A percentile compares a stretch with the other conserved stretches of the same genome.
phyloP scores from a whole-genome alignment of 495 filamentous ascomycete genomes.

The Penicillium flavigenum region DNA sequence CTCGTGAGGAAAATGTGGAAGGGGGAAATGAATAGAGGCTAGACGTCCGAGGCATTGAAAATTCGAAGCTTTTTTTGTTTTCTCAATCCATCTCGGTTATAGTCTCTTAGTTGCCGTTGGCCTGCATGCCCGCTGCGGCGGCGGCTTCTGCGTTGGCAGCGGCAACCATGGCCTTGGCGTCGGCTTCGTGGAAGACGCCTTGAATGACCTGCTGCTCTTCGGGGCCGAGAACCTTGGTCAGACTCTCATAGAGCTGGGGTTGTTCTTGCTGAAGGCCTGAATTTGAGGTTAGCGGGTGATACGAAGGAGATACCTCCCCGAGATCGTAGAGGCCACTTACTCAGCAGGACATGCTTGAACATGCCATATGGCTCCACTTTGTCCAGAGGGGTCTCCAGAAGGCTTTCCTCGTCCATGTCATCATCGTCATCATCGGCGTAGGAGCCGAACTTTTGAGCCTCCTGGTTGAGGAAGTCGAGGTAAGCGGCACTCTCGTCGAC shows the following conservation, averaged over 20 bases:
- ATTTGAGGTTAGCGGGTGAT: slow-evolving; percentile 19
- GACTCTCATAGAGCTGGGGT: slow-evolving; percentile 77
- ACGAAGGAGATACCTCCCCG: neutral
- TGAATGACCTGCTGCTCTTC: slow-evolving; percentile 83
- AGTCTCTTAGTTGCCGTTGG: slow-evolving; percentile 41
- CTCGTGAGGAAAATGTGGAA: slow-evolving; percentile 31
- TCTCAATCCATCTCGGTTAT: slow-evolving; percentile 8
- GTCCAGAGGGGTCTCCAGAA: slow-evolving; percentile 92
- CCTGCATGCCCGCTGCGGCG: slow-evolving; percentile 36
- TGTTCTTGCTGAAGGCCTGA: slow-evolving; percentile 86
- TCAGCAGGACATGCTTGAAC: slow-evolving; percentile 76
- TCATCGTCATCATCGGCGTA: slow-evolving; percentile 77
- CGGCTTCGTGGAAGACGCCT: slow-evolving; percentile 76
- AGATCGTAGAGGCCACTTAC: slow-evolving; percentile 55
- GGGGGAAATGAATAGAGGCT: slow-evolving; percentile 7
- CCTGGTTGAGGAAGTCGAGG: slow-evolving; percentile 91
- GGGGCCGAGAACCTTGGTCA: slow-evolving; percentile 73
- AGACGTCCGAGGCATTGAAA: slow-evolving; percentile 8
- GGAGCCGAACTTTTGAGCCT: slow-evolving; percentile 80
- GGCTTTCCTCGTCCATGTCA: slow-evolving; percentile 83
- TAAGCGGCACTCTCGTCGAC: slow-evolving; percentile 92
- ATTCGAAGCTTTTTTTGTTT: slow-evolving; percentile 7
- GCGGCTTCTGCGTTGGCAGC: slow-evolving; percentile 42
- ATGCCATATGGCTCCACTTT: slow-evolving; percentile 89
- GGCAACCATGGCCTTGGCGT: slow-evolving; percentile 52